These are phyloP conservation scores for Cydonia oblonga DNA, from an alignment of 331 rosid species.

Conservation along the genomic window DNA sequence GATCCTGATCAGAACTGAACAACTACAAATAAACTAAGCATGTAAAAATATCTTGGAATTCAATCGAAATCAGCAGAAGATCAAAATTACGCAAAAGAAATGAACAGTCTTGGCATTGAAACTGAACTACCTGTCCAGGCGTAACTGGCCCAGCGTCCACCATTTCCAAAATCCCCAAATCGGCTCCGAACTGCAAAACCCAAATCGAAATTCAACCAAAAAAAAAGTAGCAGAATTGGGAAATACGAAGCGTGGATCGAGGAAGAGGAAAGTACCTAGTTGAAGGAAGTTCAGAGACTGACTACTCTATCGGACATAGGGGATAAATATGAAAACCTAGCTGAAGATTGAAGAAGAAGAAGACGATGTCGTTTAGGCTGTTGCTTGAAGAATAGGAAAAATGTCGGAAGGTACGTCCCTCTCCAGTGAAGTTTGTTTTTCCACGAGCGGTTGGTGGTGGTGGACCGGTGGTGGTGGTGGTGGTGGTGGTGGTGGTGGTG, in stretches of 20 bases:
- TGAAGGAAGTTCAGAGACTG: constrained; percentile 27
- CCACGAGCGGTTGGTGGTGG: constrained; percentile 29
- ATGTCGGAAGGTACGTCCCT: constrained; percentile 68
- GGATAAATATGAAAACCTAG: constrained; percentile 31
- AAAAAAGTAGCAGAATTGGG: background rate
- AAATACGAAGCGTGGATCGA: constrained; percentile 18
- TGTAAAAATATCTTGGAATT: background rate
- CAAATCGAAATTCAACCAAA: background rate
- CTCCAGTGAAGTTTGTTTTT: constrained; percentile 20
- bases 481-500: background rate
- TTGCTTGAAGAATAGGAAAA: constrained; percentile 76
- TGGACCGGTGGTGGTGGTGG: background rate
- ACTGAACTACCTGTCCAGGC: constrained; percentile 66
- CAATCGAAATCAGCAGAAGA: background rate
- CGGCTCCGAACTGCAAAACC: constrained; percentile 36
- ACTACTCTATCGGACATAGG: constrained; percentile 16
- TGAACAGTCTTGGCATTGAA: background rate
- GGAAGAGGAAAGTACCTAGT: constrained; percentile 6
- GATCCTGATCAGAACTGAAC: constrained; percentile 12
- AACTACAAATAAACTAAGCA: constrained; percentile 1
- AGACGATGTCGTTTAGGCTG: constrained; percentile 18
- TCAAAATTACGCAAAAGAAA: background rate
- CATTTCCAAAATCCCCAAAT: constrained; percentile 42
- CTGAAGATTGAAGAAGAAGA: constrained; percentile 16
- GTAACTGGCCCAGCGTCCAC: constrained; percentile 59